Percentiles rank a stretch among this genome's conserved stretches.
Conservation (phyloP, 768 basidiomycete genomes). For the Russula emetica region DNA sequence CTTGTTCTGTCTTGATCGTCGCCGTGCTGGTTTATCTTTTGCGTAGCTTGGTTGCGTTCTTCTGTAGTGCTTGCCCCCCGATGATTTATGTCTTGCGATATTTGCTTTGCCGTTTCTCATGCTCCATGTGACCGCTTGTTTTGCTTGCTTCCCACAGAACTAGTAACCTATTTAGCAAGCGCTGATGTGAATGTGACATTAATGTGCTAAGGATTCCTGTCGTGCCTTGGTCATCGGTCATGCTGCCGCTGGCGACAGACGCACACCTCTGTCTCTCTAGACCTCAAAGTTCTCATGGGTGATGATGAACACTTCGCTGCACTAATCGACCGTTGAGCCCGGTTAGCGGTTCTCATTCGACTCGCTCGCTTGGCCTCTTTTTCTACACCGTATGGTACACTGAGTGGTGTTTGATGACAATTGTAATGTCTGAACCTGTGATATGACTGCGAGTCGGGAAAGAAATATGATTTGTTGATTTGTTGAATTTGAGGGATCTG, state of each 20-base stretch:
- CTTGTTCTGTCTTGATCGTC: conserved; percentile 27
- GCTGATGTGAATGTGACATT: conserved; percentile 24
- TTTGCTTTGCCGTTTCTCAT: conserved; percentile 28
- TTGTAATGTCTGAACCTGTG: not conserved
- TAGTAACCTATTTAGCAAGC: conserved; percentile 25
- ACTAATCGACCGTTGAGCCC: not conserved
- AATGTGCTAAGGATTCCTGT: conserved; percentile 15
- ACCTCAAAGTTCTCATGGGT: not conserved
- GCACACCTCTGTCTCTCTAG: conserved; percentile 4
- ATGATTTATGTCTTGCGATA: conserved; percentile 28
- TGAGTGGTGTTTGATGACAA: not conserved
- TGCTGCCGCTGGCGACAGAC: conserved; percentile 4
- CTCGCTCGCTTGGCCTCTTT: conserved; percentile 1
- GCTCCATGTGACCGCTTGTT: conserved; percentile 26
- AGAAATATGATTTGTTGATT: not conserved
- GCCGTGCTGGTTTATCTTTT: conserved; percentile 26
- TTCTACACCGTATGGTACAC: not conserved
- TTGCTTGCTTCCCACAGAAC: conserved; percentile 25
- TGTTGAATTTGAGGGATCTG: not conserved
- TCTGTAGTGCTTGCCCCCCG: conserved; percentile 26
- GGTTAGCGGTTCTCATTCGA: conserved; percentile 1
- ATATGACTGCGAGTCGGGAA: not conserved
- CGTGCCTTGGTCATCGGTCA: conserved; percentile 13
- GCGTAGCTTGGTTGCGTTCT: conserved; percentile 29
- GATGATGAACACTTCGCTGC: not conserved